phyloP scores from a whole-genome alignment of 441 rosid genomes.

The Eutrema salsugineum region DNA sequence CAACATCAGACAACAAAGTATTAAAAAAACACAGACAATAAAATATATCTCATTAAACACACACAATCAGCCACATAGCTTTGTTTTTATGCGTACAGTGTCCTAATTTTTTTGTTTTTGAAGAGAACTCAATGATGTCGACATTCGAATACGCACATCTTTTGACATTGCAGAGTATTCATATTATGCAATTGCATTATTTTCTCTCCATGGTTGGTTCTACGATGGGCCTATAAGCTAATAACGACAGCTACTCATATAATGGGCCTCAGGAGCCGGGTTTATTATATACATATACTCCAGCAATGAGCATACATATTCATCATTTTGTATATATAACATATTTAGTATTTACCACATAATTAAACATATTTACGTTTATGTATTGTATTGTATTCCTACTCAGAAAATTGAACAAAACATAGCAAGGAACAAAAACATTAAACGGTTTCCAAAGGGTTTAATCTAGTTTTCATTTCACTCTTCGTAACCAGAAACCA shows the following conservation, averaged over 20 bases:
- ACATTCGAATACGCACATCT: constrained; percentile 4
- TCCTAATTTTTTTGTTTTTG: neutral
- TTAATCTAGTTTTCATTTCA: neutral
- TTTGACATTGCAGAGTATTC: neutral
- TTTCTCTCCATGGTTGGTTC: neutral
- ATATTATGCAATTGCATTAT: neutral
- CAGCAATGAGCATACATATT: neutral
- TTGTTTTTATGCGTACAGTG: constrained; percentile 1
- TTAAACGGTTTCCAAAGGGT: too few relatives aligned
- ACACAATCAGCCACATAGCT: neutral
- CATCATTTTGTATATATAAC: too few relatives aligned
- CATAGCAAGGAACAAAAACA: too few relatives aligned
- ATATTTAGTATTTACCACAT: too few relatives aligned
- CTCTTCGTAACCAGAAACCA: neutral
- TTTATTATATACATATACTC: neutral
- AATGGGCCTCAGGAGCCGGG: constrained; percentile 4
- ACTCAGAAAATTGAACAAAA: too few relatives aligned
- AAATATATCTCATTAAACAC: neutral
- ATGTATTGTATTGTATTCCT: too few relatives aligned
- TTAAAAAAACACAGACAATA: neutral
- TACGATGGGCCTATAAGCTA: neutral
- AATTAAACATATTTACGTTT: too few relatives aligned
- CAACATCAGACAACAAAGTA: neutral
- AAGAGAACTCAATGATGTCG: constrained; percentile 6
- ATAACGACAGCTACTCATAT: neutral